Percentiles rank a stretch among this genome's conserved stretches.
Evolutionary conservation across 331 rosid species (phyloP).

Genomic region (Pyracantha coccinea): DNA sequence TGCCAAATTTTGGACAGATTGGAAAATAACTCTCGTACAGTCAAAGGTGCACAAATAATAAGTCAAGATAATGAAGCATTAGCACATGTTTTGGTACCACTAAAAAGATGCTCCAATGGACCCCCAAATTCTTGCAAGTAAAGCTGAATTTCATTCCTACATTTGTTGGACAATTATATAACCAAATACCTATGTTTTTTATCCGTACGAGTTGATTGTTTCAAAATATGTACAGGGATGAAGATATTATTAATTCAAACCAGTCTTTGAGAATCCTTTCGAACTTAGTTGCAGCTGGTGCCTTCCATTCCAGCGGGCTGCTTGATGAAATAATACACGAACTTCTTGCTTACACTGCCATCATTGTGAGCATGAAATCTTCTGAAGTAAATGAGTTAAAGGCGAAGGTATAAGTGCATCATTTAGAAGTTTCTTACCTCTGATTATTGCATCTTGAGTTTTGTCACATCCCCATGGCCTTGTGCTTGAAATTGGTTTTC

Average conservation of each 20-base stretch:
- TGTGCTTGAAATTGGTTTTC: constrained; percentile 9
- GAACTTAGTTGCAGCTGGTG: constrained; percentile 73
- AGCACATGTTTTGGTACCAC: constrained; percentile 54
- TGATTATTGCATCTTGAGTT: constrained; percentile 6
- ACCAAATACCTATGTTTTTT: neutral
- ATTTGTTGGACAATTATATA: neutral
- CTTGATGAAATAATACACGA: constrained; percentile 63
- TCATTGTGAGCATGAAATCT: constrained; percentile 45
- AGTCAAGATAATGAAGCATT: constrained; percentile 76
- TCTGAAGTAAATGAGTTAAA: constrained; percentile 55
- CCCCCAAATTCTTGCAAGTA: constrained; percentile 57
- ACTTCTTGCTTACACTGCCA: constrained; percentile 56
- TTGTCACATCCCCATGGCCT: neutral
- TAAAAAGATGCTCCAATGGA: constrained; percentile 65
- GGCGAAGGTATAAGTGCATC: constrained; percentile 49
- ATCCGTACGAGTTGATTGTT: constrained; percentile 12
- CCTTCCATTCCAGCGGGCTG: constrained; percentile 45
- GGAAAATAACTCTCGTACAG: constrained; percentile 53
- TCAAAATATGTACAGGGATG: constrained; percentile 46
- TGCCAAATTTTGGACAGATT: constrained; percentile 55
- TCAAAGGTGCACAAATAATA: constrained; percentile 69
- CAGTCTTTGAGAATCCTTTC: constrained; percentile 76
- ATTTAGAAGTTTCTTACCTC: constrained; percentile 18
- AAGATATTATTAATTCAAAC: constrained; percentile 44
- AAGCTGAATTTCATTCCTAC: constrained; percentile 4